Evolutionary conservation across 2,329 filamentous ascomycete genomes (phyloP), one percentile per base, ranked within the genome.

Genomic region (Penicillium sp.): DNA sequence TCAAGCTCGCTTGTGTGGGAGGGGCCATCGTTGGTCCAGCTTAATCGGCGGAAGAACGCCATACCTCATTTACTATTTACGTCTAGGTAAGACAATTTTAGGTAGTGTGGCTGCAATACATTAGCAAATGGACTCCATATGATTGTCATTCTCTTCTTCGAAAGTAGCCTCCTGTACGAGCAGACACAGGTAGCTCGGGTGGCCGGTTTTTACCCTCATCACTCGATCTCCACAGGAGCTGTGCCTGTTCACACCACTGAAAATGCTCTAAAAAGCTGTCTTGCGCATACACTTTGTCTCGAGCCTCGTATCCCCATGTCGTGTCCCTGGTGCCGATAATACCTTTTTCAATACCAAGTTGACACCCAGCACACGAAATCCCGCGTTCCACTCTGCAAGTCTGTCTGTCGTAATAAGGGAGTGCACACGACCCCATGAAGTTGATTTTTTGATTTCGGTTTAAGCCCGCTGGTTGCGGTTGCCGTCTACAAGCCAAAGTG

Each of bases 351-450:
- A 54, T 43, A 49, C 19, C 38, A 46, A 54, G 49, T 43, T 51
- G 52, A 35, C 52, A 54, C n/a, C 52, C 52, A 22, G 33, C 52
- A 46, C 48, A 51, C 31, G 48, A 53, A 26, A 51, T 34, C 34
- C 44, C 52, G 37, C 19, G 41, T 43, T 53, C 48, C 33, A 51
- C 37, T n/a, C 5, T 43, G 8, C 48, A 35, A 48, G 48, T 55
- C 32, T 45, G 32, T 24, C 43, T 49, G 8, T 57, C 43, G 34
- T 53, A 53, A 41, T 52, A 53, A 45, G 48, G 53, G 12, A 57
- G 48, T 34, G 54, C 53, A 41, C 44, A 53, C 19, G 54, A 48
- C n/a, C 39, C 54, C 45, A 53, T 55, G 17, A 44, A 55, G 47
- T 56, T 54, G 37, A 53, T 32, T n/a, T 51, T 56, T 40, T 40